Base-by-base conservation (phyloP, 768 basidiomycete species). In the Mycena pura region DNA sequence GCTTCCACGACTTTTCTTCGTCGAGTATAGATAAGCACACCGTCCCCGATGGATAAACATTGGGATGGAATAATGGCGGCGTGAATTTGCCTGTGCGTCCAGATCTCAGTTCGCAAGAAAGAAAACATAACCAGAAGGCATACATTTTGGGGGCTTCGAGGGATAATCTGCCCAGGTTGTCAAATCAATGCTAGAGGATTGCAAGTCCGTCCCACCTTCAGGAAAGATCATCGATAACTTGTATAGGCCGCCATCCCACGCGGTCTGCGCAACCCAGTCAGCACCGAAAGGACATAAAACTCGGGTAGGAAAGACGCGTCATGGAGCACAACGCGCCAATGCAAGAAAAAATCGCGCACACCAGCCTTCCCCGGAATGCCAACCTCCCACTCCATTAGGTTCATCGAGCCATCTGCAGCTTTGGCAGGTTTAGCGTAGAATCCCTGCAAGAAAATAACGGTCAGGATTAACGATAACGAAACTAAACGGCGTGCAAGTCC, bases 1-100 rank as follows among this genome's bases (percentile, higher is more conserved):
- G 95, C 73, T 98, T 98, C 97, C 97, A 99, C 1, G 90, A 90
- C 74, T 99, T 99, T 77, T 99, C 97, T 73, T 99, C 97, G 70
- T 99, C 96, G 53, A 99, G 78, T 70, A 99, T 99, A 11, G 96
- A 98, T 27, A 99, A 81, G 74, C 96, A 99, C 44, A 99, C 96
- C 19, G 97, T 99, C 24, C 97, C 97, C 28, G 96, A 99, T 0
- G 97, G 97, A 72, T 98, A 99, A 54, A 99, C 96, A 72, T 99
- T 99, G 25, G 96, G 96, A 73, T 99, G 96, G 80, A 98, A 98
- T 47, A 99, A 80, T 32, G 96, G 90, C 2, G 96, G 97, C 1
- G 88, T 81, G 78, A 98, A 99, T 89, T 99, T 99, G 81, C 96
- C 96, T 97, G 72, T 46, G 21, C n/a, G n/a, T n/a, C n/a, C n/a